Evolutionary conservation across 2,329 filamentous ascomycete genomes (phyloP).

Genomic region (Cryphonectria parasitica): DNA sequence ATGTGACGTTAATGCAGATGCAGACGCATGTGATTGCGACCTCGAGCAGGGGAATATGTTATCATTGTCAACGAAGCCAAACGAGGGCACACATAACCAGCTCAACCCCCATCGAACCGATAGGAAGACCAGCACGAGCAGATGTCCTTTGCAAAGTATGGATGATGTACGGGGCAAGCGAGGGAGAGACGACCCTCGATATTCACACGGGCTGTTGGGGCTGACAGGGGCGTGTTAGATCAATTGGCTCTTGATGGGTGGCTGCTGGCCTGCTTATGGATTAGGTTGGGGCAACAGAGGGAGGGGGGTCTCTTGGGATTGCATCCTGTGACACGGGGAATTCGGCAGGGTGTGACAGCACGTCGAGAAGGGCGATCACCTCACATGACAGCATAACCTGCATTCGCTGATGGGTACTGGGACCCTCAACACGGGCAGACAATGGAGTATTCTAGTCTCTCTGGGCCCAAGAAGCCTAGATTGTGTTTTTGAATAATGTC

Average conservation of each 20-base stretch:
- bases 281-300: background rate
- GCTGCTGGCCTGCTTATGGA: background rate
- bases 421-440: background rate
- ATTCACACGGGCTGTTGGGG: no score
- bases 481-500: background rate
- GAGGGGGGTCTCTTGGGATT: background rate
- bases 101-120: no score
- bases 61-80: background rate
- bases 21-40: background rate
- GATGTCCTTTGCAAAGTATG: no score
- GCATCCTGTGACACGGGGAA: background rate
- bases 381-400: constrained; percentile 11
- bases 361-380: background rate
- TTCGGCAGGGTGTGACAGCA: background rate
- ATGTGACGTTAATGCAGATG: background rate
- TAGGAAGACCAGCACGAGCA: background rate
- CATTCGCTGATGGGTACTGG: background rate
- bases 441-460: background rate
- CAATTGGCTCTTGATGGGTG: background rate
- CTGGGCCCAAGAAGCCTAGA: background rate
- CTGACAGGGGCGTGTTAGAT: constrained; percentile 11
- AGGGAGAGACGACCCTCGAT: background rate
- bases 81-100: background rate
- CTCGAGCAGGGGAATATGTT: background rate
- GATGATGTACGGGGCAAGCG: background rate